A percentile compares a stretch with the other conserved stretches of the same genome.
These are phyloP conservation scores for Letharia lupina DNA, from an alignment of 495 filamentous ascomycete species.

Conservation along the genomic window DNA sequence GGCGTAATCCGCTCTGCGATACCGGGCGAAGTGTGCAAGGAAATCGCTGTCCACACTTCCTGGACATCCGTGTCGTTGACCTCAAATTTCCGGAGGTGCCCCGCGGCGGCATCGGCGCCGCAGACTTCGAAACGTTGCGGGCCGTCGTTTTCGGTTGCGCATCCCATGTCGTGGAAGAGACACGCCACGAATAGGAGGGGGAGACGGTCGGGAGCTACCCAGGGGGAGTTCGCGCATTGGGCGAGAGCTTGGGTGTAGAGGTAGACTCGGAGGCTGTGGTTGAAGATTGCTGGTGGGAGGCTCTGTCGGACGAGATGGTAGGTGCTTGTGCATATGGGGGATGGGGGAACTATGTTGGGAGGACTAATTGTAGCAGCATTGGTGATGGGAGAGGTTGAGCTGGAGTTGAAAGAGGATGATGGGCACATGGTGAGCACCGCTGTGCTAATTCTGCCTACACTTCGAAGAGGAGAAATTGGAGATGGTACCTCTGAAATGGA, in stretches of 20 bases:
- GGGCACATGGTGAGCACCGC: conserved; percentile 12
- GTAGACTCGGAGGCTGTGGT: conserved; percentile 42
- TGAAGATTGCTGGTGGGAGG: conserved; percentile 36
- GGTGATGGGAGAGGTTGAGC: neutral
- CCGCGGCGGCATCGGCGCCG: conserved; percentile 36
- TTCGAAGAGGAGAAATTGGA: too few species aligned
- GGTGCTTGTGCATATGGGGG: conserved; percentile 18
- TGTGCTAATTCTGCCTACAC: too few species aligned
- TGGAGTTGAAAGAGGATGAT: conserved; percentile 7
- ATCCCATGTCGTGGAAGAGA: conserved; percentile 42
- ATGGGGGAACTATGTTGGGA: conserved; percentile 1
- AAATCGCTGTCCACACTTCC: conserved; percentile 41
- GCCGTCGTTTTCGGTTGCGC: conserved; percentile 29
- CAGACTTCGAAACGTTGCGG: conserved; percentile 42
- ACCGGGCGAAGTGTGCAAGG: conserved; percentile 36
- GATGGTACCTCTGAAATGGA: too few species aligned
- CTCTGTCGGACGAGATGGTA: conserved; percentile 26
- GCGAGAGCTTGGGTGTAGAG: conserved; percentile 33
- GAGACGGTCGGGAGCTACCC: conserved; percentile 13
- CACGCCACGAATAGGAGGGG: conserved; percentile 34
- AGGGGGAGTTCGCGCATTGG: conserved; percentile 19
- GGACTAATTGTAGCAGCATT: neutral
- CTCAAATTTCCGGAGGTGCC: conserved; percentile 27
- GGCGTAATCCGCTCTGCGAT: conserved; percentile 39
- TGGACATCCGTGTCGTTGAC: conserved; percentile 28